Evolutionary conservation across 345 rosid species (phyloP), one percentile per base, ranked within the genome.

Genomic region (Brassica rapa): DNA sequence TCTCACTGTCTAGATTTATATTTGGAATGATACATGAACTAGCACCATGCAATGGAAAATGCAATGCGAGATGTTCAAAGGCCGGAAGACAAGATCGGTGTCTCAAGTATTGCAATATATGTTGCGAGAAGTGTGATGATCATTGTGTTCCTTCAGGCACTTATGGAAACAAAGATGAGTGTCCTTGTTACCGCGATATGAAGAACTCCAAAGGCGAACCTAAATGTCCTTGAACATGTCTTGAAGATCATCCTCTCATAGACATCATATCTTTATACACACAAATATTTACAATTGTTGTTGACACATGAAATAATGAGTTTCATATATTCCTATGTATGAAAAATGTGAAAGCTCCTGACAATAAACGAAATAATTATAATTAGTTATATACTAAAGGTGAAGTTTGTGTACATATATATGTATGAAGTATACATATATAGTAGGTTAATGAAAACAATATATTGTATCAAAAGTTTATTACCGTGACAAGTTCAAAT

Each of bases 81-180:
- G 97, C 97, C 3, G 90, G 98, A 15, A 24, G 73, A 67, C 59
- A 81, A 72, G 89, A 89, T 30, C 64, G 90, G 66, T 94, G 99
- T 84, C 72, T 91, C 71, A 84, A 89, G 77, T 93, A 91, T 77
- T 94, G 98, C 76, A 90, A 86, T 27, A 89, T 91, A 29, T 94
- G 98, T 84, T 94, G 98, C 21, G 79, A 53, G 53, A 82, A 87
- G 70, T 94, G 98, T 84, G 11, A 19, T 0, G 12, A 21, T 1
- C 6, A n/a, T 3, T 95, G 99, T 71, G 99, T 93, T 39, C 99
- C 99, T 10, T 88, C 96, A 1, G 98, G 99, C 53, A 91, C 94
- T 37, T 91, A 72, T 8, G 97, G 97, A 33, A 65, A 89, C 87
- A 93, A 89, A 87, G 57, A 87, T 56, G 88, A 91, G 74, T 93